Conservation (phyloP, 192 early-diverging fungal genomes). For the Borealophlyctis nickersoniae region DNA sequence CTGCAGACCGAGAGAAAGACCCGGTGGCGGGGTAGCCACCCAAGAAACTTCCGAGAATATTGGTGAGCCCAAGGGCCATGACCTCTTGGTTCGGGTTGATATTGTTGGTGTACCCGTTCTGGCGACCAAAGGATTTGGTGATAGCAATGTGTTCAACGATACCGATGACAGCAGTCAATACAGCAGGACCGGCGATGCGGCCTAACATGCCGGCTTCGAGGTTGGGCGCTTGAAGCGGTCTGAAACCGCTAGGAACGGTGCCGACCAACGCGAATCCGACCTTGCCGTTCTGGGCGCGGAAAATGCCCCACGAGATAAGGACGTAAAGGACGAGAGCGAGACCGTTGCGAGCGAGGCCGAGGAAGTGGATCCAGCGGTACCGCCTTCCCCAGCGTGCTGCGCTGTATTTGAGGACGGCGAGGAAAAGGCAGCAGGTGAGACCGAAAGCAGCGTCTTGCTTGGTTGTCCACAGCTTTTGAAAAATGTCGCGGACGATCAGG, state of each 20-base stretch:
- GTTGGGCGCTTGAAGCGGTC: slow-evolving; percentile 49
- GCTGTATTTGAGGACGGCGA: slow-evolving; percentile 37
- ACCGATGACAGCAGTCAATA: slow-evolving; percentile 65
- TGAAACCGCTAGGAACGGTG: slow-evolving; percentile 71
- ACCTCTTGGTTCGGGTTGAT: slow-evolving; percentile 77
- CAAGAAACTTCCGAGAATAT: slow-evolving; percentile 83
- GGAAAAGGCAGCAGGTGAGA: slow-evolving; percentile 40
- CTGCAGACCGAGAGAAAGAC: slow-evolving; percentile 89
- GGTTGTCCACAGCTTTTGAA: slow-evolving; percentile 37
- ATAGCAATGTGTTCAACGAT: slow-evolving; percentile 92
- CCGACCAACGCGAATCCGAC: slow-evolving; percentile 60
- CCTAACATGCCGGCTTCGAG: slow-evolving; percentile 18
- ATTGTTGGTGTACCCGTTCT: slow-evolving; percentile 79
- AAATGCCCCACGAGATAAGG: slow-evolving; percentile 64
- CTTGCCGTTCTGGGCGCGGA: slow-evolving; percentile 27
- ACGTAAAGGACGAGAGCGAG: slow-evolving; percentile 77
- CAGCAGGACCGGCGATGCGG: slow-evolving; percentile 29
- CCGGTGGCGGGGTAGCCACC: slow-evolving; percentile 85
- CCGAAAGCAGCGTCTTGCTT: slow-evolving; percentile 64
- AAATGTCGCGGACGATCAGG: slow-evolving; percentile 70
- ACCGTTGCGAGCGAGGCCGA: slow-evolving; percentile 70
- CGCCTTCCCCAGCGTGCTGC: slow-evolving; percentile 7
- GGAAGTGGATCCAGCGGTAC: slow-evolving; percentile 49
- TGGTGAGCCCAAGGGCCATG: slow-evolving; percentile 84
- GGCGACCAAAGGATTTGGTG: slow-evolving; percentile 79